Base-by-base conservation (phyloP, 2,329 filamentous ascomycete species). In the Hyphodiscus sp. region DNA sequence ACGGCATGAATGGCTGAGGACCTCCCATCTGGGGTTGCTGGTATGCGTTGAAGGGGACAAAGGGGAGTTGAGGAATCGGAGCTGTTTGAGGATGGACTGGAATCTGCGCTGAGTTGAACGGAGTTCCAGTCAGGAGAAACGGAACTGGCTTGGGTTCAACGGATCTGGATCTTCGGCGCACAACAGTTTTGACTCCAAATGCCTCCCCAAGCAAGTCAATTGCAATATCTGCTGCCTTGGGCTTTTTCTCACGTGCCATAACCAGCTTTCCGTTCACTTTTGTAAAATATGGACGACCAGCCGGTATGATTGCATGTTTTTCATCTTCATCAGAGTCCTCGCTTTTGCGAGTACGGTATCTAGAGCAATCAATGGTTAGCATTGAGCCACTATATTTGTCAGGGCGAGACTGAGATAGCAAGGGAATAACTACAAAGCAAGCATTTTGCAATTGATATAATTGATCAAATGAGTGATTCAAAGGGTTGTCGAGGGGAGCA, bases 201-300 rank as follows among this genome's bases (percentile, higher is more conserved):
- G 53, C 50, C 38, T 63, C 57, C 51, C 58, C 59, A 5, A 67
- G 33, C 0, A 66, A 49, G 54, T 62, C 53, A 6, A 63, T 46
- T 7, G 52, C 54, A 8, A 54, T 23, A 2, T 52, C 53, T 2
- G 43, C 23, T 16, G 33, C 13, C 33, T 45, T 56, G 15, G 41
- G 33, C 23, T 50, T 58, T 45, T 61, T 66, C 7, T 58, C 48
- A 19, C 63, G 61, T 20, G 61, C 65, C 61, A 67, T 60, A 6
- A 64, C 62, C 6, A 67, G 52, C 50, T 58, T 62, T 18, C 65
- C 65, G 33, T 64, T 64, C 26, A 63, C 44, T 48, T 66, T 66
- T 10, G 65, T 65, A 5, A 67, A 19, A 53, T 67, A 67, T 10
- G 62, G 58, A 18, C 19, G 33, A 9, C 61, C 61, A 23, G 62